Evolutionary conservation across 371 early-diverging fungal species (phyloP).

Genomic region (Mortierella polycephala): DNA sequence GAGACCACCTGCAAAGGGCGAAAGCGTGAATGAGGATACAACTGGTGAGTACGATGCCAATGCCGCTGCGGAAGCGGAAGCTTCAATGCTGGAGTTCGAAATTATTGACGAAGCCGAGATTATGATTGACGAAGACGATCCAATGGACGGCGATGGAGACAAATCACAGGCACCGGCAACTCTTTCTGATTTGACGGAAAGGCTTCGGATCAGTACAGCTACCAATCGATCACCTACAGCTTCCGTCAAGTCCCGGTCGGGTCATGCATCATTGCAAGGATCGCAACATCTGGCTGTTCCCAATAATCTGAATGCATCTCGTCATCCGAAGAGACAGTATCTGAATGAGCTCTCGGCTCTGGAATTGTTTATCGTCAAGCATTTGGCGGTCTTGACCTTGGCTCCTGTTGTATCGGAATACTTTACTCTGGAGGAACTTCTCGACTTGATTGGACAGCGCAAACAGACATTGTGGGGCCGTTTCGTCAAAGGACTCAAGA

Average conservation of each 20-base stretch:
- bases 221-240: constrained; percentile 8
- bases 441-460: constrained; percentile 77
- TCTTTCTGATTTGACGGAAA: constrained; percentile 41
- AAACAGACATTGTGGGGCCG: constrained; percentile 80
- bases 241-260: constrained; percentile 22
- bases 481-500: constrained; percentile 73
- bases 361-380: constrained; percentile 86
- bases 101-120: constrained; percentile 45
- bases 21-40: constrained; percentile 2
- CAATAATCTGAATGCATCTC: background rate
- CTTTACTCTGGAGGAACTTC: constrained; percentile 76
- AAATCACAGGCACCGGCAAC: constrained; percentile 27
- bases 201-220: constrained; percentile 22
- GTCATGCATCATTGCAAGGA: constrained; percentile 16
- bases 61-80: constrained; percentile 5
- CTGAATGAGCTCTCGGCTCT: constrained; percentile 86
- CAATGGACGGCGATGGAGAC: constrained; percentile 4
- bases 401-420: constrained; percentile 75
- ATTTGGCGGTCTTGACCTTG: constrained; percentile 83
- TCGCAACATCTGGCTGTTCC: constrained; percentile 19
- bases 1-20: constrained; percentile 6
- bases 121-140: constrained; percentile 35
- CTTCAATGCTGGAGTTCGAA: constrained; percentile 41
- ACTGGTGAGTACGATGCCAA: background rate
- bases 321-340: constrained; percentile 64